Evolutionary conservation across 139 green algal genomes (phyloP), one percentile per base, ranked within the genome.

Genomic region (Closterium sp.): DNA sequence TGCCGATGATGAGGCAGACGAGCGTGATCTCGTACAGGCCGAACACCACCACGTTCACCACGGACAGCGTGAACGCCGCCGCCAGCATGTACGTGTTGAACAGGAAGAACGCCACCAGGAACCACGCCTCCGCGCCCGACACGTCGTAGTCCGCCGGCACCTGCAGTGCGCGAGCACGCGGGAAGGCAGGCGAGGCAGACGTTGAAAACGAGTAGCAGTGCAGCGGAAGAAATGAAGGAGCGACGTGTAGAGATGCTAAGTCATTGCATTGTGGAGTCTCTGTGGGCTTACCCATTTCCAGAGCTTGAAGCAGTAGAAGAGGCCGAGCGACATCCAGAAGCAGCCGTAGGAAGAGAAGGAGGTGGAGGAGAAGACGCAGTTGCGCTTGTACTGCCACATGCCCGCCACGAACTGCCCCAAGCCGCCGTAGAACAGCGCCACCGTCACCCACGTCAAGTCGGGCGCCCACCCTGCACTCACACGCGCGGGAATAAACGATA

Each of bases 351-450:
- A 31, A 11, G 31, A 87, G 90, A 93, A 93, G 86, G 90, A 88
- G 45, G 90, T 93, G 45, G 90, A 88, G 45, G 28, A 88, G 31
- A 93, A 93, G 30, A 88, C 93, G 30, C 93, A 93, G 87, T 91
- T 91, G n/a, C 29, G 28, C 27, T n/a, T n/a, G 87, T 93, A 93
- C 31, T 93, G 86, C 86, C 86, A 91, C 90, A 93, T 91, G 42
- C 90, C 90, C 24, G 90, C 90, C 90, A 91, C 28, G n/a, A 93
- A 31, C 38, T 93, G 90, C 22, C 29, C 28, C 31, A 91, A 30
- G 17, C 90, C 90, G 86, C 90, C 90, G 90, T 93, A 93, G 90
- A 93, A 93, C 29, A 92, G 50, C 29, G 87, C 90, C 31, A 93
- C 28, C 45, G n/a, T 31, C 27, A 90, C 45, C 88, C 88, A 90